These are phyloP conservation scores for Musa acuminata DNA, from an alignment of 176 grass and related monocot species.

Conservation along the genomic window DNA sequence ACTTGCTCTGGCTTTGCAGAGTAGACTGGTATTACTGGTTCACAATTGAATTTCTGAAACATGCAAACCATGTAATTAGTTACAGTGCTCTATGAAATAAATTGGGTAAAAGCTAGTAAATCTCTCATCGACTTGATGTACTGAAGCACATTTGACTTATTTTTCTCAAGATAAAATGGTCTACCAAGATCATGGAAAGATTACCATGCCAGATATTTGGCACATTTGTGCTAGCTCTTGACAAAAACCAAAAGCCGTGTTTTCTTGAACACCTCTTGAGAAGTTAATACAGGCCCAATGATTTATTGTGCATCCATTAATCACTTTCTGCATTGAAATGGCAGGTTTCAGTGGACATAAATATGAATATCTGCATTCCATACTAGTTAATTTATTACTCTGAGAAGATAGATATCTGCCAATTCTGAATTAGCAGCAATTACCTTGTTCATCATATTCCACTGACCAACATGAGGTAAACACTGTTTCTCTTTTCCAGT, in stretches of 20 bases:
- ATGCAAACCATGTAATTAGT: not conserved
- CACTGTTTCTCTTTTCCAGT: conserved; percentile 98
- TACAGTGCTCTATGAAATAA: no score
- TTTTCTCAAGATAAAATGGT: no score
- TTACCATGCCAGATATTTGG: conserved; percentile 93
- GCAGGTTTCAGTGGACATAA: no score
- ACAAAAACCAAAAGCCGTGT: conserved; percentile 75
- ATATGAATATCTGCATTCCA: no score
- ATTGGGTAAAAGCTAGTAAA: no score
- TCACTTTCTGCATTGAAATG: conserved; percentile 68
- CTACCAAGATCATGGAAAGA: not conserved
- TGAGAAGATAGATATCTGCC: no score
- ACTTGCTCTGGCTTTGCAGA: conserved; percentile 92
- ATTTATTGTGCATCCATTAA: conserved; percentile 80
- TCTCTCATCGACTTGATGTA: no score
- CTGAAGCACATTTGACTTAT: no score
- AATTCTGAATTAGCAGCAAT: not conserved
- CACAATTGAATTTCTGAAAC: conserved; percentile 78
- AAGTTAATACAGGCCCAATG: conserved; percentile 99
- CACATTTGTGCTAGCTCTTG: conserved; percentile 97
- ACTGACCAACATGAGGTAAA: conserved; percentile 93
- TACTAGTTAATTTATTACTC: no score
- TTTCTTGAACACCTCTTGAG: conserved; percentile 91
- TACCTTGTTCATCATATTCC: conserved; percentile 99
- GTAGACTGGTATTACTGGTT: conserved; percentile 83